These are phyloP conservation scores for Beauveria caledonica DNA, from an alignment of 2,329 filamentous ascomycete species.

Conservation along the genomic window DNA sequence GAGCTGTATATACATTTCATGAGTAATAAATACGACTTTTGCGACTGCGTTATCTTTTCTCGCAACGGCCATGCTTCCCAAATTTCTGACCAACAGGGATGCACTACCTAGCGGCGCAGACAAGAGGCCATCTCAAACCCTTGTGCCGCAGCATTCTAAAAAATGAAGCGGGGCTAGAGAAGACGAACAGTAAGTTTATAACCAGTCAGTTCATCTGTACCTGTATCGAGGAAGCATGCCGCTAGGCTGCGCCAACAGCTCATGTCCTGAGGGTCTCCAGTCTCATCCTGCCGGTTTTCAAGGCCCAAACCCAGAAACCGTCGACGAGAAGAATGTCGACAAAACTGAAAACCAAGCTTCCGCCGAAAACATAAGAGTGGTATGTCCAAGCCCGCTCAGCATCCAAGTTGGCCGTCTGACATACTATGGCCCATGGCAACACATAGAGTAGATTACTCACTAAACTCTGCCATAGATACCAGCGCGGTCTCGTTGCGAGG, in stretches of 20 bases:
- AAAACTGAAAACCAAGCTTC: conserved; percentile 60
- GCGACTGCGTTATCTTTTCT: no score
- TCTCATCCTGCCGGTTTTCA: conserved; percentile 36
- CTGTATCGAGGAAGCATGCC: background rate
- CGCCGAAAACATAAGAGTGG: conserved; percentile 58
- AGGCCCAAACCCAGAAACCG: conserved; percentile 41
- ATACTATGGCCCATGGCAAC: conserved; percentile 61
- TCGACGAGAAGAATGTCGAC: conserved; percentile 44
- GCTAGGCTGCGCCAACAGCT: background rate
- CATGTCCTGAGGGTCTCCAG: conserved; percentile 28
- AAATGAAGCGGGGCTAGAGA: no score
- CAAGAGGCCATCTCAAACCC: no score
- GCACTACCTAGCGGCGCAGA: no score
- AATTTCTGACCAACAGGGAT: no score
- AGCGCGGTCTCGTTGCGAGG: conserved; percentile 53
- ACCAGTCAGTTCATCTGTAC: no score
- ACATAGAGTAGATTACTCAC: conserved; percentile 61
- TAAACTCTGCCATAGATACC: conserved; percentile 62
- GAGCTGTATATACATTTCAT: background rate
- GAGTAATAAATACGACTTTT: background rate
- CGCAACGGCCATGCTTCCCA: no score
- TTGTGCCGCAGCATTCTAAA: no score
- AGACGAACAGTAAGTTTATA: no score
- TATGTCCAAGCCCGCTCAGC: conserved; percentile 56
- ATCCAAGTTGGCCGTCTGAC: conserved; percentile 39